A percentile compares a stretch with the other conserved stretches of the same genome.
These are phyloP conservation scores for Metschnikowia dekortorum DNA, from an alignment of 805 yeast genomes.

Conservation along the genomic window DNA sequence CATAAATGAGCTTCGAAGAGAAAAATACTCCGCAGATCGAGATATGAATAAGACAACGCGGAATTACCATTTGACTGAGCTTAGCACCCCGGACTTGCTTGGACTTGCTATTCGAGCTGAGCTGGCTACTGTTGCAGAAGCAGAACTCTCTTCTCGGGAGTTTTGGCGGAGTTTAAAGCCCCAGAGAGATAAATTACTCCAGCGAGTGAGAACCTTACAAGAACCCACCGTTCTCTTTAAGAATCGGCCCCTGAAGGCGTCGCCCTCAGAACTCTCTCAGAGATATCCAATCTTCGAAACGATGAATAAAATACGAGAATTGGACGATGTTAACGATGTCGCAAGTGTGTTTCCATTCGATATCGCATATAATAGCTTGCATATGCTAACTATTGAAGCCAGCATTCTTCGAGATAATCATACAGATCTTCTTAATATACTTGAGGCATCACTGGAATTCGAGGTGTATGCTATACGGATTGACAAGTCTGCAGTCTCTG, in stretches of 20 bases:
- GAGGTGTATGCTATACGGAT: slow-evolving; percentile 25
- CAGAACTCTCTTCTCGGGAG: background rate
- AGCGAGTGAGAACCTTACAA: background rate
- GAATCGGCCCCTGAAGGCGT: background rate
- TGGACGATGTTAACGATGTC: background rate
- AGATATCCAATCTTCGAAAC: background rate
- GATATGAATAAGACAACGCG: slow-evolving; percentile 14
- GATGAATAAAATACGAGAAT: background rate
- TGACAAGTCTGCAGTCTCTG: slow-evolving; percentile 2
- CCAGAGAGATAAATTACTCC: background rate
- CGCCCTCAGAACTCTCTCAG: background rate
- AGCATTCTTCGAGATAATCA: slow-evolving; percentile 24
- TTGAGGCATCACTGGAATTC: slow-evolving; percentile 21
- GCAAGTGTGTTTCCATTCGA: slow-evolving; percentile 26
- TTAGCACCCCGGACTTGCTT: slow-evolving; percentile 27
- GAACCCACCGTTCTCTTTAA: background rate
- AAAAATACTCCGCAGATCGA: slow-evolving; percentile 2
- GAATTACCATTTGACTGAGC: slow-evolving; percentile 31
- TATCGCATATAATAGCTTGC: slow-evolving; percentile 22
- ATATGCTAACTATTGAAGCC: slow-evolving; percentile 29
- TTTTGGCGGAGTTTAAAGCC: background rate
- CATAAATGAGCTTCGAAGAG: slow-evolving; percentile 10
- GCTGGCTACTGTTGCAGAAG: background rate
- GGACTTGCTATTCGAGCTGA: slow-evolving; percentile 20
- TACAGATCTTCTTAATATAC: slow-evolving; percentile 17